These are phyloP conservation scores for Laguncularia racemosa DNA, from an alignment of 345 rosid species.

Conservation along the genomic window DNA sequence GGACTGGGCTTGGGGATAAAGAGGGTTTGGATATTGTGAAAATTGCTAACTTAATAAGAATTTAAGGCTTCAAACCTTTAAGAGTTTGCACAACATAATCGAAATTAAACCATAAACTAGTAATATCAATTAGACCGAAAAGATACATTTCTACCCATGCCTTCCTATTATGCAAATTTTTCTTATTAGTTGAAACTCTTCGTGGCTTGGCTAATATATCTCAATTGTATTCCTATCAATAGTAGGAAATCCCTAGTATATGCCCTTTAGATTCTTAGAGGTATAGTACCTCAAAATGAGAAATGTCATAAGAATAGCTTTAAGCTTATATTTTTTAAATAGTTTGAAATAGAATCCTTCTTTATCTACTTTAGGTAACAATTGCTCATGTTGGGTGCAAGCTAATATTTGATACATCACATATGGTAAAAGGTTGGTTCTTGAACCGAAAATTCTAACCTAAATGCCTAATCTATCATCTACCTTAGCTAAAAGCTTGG, in stretches of 20 bases:
- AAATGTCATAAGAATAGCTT: constrained; percentile 51
- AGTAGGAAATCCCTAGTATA: constrained; percentile 60
- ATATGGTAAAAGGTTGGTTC: constrained; percentile 26
- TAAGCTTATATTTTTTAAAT: constrained; percentile 25
- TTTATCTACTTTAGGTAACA: constrained; percentile 40
- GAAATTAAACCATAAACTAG: too few relatives aligned
- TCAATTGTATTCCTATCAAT: constrained; percentile 44
- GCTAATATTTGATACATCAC: too few relatives aligned
- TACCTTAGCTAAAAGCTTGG: constrained; percentile 44
- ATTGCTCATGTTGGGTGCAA: constrained; percentile 27
- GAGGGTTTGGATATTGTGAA: too few relatives aligned
- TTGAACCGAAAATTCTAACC: constrained; percentile 43
- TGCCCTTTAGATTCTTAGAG: constrained; percentile 34
- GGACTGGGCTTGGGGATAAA: too few relatives aligned
- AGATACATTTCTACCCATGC: too few relatives aligned
- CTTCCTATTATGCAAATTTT: too few relatives aligned
- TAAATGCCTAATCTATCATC: constrained; percentile 68
- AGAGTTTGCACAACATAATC: too few relatives aligned
- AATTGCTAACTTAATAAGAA: too few relatives aligned
- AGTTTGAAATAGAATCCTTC: constrained; percentile 7
- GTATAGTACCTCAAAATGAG: constrained; percentile 43
- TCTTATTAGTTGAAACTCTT: constrained; percentile 82
- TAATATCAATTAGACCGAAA: too few relatives aligned
- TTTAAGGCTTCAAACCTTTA: too few relatives aligned
- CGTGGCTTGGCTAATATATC: too few relatives aligned